phyloP scores from a whole-genome alignment of 2,329 filamentous ascomycete genomes.

The Colletotrichum chrysophilum region DNA sequence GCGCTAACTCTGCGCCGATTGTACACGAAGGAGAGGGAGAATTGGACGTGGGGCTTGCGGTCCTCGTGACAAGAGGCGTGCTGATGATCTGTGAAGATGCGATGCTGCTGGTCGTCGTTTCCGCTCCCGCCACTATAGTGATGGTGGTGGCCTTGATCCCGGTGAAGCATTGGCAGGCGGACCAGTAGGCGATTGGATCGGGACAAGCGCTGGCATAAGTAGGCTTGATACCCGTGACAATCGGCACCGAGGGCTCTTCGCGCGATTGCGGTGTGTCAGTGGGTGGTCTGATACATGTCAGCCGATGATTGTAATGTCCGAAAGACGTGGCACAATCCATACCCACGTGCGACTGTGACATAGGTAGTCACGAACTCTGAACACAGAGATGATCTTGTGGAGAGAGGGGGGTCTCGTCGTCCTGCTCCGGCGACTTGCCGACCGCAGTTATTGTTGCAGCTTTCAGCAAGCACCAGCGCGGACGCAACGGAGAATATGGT shows the following conservation, averaged over 20 bases:
- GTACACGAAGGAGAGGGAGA: neutral
- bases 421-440: conserved; percentile 8
- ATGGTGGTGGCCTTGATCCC: conserved; percentile 19
- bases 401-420: neutral
- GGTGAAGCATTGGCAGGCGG: conserved; percentile 25
- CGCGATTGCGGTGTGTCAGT: neutral
- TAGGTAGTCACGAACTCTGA: conserved; percentile 12
- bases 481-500: neutral
- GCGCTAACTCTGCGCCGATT: conserved; percentile 11
- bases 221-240: conserved; percentile 6
- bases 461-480: neutral
- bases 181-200: conserved; percentile 20
- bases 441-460: conserved; percentile 19
- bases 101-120: neutral
- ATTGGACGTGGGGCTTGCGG: neutral
- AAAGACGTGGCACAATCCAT: neutral
- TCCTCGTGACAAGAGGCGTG: neutral
- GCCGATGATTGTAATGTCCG: neutral
- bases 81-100: neutral
- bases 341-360: conserved; percentile 8
- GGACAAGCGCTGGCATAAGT: conserved; percentile 22
- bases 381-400: conserved; percentile 1
- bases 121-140: conserved; percentile 11
- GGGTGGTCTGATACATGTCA: neutral
- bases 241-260: neutral